These are phyloP conservation scores for Chytridium lagenaria DNA, from an alignment of 371 early-diverging fungal genomes.

Conservation along the genomic window DNA sequence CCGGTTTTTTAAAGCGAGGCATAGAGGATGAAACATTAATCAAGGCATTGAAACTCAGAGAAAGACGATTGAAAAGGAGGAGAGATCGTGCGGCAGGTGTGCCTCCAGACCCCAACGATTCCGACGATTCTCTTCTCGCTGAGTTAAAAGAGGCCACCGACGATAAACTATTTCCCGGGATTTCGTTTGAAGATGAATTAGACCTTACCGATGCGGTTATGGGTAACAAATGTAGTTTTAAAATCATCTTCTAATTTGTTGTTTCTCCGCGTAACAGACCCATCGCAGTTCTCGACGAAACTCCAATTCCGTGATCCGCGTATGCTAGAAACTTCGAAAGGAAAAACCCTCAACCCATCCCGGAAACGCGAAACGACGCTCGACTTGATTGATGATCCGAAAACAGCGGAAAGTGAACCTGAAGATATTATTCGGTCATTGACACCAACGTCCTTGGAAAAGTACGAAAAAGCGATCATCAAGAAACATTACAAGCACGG, in stretches of 20 bases:
- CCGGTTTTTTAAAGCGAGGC: not conserved
- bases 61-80: conserved; percentile 30
- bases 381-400: not conserved
- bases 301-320: conserved; percentile 15
- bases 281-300: conserved; percentile 17
- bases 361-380: not conserved
- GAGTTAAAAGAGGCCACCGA: conserved; percentile 37
- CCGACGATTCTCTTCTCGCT: conserved; percentile 40
- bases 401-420: not conserved
- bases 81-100: conserved; percentile 30
- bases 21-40: not conserved
- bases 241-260: no score
- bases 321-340: conserved; percentile 13
- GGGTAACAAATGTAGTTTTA: no score
- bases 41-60: conserved; percentile 28
- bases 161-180: conserved; percentile 37
- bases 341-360: conserved; percentile 14
- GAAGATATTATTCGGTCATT: conserved; percentile 9
- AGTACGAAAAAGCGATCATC: conserved; percentile 20
- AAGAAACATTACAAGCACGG: conserved; percentile 29
- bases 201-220: not conserved
- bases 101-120: conserved; percentile 42
- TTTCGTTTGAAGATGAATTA: conserved; percentile 16
- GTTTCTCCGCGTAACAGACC: not conserved
- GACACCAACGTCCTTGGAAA: not conserved